Percentiles rank a stretch among this genome's conserved stretches.
These are phyloP conservation scores for Abrus pulchellus DNA, from an alignment of 306 rosid species.

Conservation along the genomic window DNA sequence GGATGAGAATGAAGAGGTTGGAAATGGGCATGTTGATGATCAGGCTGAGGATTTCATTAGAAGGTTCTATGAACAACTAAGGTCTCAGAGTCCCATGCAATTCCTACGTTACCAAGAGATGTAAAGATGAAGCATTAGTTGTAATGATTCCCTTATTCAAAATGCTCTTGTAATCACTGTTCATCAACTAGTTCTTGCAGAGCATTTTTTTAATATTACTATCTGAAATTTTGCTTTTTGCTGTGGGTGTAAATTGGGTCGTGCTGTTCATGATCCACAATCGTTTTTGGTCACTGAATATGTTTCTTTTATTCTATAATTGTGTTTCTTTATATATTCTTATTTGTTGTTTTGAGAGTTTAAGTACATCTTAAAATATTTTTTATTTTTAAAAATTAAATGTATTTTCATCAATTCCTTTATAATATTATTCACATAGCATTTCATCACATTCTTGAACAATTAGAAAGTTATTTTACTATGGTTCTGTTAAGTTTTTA, in stretches of 20 bases:
- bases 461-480: too few species aligned
- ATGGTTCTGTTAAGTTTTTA: too few species aligned
- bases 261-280: constrained; percentile 9
- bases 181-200: not conserved
- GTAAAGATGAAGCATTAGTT: not conserved
- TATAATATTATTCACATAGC: too few species aligned
- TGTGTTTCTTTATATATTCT: not conserved
- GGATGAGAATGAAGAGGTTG: constrained; percentile 54
- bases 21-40: constrained; percentile 55
- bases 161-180: not conserved
- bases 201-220: not conserved
- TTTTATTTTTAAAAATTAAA: too few species aligned
- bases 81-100: constrained; percentile 56
- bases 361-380: too few species aligned
- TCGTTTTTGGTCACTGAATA: constrained; percentile 5
- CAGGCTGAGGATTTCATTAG: constrained; percentile 67
- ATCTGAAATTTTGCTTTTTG: constrained; percentile 3
- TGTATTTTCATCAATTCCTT: too few species aligned
- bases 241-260: not conserved
- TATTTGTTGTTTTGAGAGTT: not conserved
- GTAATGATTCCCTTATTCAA: constrained; percentile 1
- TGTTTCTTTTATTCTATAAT: constrained; percentile 18
- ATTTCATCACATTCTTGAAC: too few species aligned
- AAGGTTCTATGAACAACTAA: constrained; percentile 65
- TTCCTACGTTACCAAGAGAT: constrained; percentile 51